Conservation (phyloP, 305 asterid genomes). For the Fraxinus nigra region DNA sequence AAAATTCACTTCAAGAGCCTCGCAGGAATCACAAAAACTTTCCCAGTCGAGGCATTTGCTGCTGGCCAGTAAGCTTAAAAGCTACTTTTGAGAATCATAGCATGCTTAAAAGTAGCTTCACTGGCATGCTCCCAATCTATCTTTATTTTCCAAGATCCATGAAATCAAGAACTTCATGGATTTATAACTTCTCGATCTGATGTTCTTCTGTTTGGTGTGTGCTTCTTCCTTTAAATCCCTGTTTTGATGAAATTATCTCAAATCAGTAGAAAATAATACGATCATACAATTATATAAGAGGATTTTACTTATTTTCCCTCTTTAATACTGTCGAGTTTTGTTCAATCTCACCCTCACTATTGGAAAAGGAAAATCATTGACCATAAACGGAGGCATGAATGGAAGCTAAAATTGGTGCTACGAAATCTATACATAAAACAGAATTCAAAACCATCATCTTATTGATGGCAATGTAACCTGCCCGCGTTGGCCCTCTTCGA, state of each 20-base stretch:
- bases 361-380: neutral
- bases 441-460: neutral
- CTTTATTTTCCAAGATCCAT: neutral
- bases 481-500: neutral
- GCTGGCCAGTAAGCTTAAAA: conserved; percentile 38
- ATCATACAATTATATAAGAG: neutral
- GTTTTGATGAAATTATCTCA: conserved; percentile 1
- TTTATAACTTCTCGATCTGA: neutral
- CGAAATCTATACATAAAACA: neutral
- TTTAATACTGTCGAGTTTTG: neutral
- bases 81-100: neutral
- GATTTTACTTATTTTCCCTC: neutral
- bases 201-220: neutral
- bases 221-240: neutral
- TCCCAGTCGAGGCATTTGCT: conserved; percentile 71
- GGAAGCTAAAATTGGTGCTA: neutral
- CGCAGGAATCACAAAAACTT: conserved; percentile 71
- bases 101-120: neutral
- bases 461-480: too few relatives aligned
- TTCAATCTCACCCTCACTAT: neutral
- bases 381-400: neutral
- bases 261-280: neutral
- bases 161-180: conserved; percentile 13
- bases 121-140: neutral
- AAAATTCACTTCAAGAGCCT: conserved; percentile 78